Base-by-base conservation (phyloP, 83 land plant species). In the Isoetes engelmannii region DNA sequence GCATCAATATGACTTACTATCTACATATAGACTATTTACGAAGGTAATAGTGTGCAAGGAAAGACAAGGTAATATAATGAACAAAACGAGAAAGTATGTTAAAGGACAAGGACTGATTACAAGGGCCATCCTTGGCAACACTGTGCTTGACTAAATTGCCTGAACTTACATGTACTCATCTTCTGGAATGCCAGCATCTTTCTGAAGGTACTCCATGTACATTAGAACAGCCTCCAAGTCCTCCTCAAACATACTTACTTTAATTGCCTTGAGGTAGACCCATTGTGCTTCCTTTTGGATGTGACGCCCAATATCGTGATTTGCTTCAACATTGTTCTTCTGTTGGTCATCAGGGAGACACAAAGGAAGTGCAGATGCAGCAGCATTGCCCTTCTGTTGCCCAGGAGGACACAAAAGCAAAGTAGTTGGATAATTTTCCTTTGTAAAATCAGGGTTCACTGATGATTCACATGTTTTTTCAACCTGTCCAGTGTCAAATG, bases 221-320 rank as follows among this genome's bases (percentile, higher is more conserved):
- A 57, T 45, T 71, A 79, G 63, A 3, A 78, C 83, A 19, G 68
- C 79, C 48, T 84, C 78, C 1, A 73, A 28, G 69, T 89, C 82
- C 5, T 44, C 81, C 3, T 56, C 48, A 47, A 69, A 66, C 49
- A 74, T 12, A 12, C 68, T 51, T 13, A 81, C 71, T 68, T 60
- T 82, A 47, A 86, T 47, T 18, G 69, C 80, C 60, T 82, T 72
- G 75, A 89, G 57, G 70, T 89, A 87, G 3, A 78, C 77, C 62
- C 57, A 47, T 75, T 89, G 92, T 47, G 76, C 82, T 45, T 47
- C 64, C 70, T 63, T 57, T 42, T 48, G 79, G 19, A 86, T 56
- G 37, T 28, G 37, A 28, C 37, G 37, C 2, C 37, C 37, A 28
- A 28, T 28, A 28, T 28, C 37, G 37, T 28, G 37, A 0, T 0